Evolutionary conservation across 1,284 basidiomycete genomes (phyloP).

Genomic region (Ceratobasidium sp.): DNA sequence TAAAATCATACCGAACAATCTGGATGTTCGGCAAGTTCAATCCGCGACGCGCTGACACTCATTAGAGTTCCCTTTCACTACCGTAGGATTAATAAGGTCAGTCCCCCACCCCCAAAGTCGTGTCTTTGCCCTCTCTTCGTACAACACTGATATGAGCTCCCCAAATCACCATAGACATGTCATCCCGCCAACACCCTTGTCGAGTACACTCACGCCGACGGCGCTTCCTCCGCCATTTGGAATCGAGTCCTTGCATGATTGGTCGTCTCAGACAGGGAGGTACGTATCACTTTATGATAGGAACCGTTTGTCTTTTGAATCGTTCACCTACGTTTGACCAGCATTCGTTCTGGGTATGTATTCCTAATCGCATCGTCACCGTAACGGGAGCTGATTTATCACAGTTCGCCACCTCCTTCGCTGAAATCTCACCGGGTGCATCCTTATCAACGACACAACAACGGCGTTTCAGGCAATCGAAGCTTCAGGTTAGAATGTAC

Average conservation of each 20-base stretch:
- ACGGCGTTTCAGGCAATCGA: neutral
- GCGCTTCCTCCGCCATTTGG: neutral
- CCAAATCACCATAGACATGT: neutral
- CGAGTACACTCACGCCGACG: neutral
- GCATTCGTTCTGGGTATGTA: neutral
- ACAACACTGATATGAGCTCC: neutral
- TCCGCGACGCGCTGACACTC: neutral
- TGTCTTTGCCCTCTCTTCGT: neutral
- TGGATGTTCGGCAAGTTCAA: neutral
- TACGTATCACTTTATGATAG: neutral
- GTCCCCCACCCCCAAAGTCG: neutral
- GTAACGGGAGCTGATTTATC: no score
- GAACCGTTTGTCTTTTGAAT: neutral
- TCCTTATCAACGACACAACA: neutral
- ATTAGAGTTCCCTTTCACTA: neutral
- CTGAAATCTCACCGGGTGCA: neutral
- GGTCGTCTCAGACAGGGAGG: neutral
- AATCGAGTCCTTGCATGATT: conserved; percentile 2
- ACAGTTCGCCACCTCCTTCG: neutral
- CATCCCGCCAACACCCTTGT: neutral
- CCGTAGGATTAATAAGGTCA: neutral
- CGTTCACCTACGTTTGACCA: neutral
- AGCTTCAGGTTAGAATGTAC: conserved; percentile 4
- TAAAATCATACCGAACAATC: neutral
- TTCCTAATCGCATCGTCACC: no score